Evolutionary conservation across 306 rosid genomes (phyloP).

Genomic region (Dalbergia cochinchinensis): DNA sequence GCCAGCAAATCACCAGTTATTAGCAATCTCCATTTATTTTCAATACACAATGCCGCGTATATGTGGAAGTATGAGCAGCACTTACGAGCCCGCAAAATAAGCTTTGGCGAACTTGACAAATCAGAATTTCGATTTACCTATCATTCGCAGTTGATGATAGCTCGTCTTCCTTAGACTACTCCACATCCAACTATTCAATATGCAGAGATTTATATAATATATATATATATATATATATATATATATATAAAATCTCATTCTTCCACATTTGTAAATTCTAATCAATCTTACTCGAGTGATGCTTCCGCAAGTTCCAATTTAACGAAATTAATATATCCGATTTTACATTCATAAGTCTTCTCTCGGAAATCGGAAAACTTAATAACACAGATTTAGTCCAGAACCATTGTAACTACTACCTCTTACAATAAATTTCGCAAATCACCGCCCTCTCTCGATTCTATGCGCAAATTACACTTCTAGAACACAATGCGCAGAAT

Average conservation of each 20-base stretch:
- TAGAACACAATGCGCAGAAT: slow-evolving; percentile 7
- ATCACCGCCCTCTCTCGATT: slow-evolving; percentile 20
- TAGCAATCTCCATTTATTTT: slow-evolving; percentile 9
- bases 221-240: no score
- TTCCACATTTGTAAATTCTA: not conserved
- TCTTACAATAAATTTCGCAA: not conserved
- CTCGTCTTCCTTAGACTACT: slow-evolving; percentile 18
- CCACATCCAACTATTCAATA: slow-evolving; percentile 15
- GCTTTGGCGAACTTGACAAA: not conserved
- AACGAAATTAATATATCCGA: not conserved
- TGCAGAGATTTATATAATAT: slow-evolving; percentile 19
- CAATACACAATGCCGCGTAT: not conserved
- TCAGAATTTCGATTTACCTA: not conserved
- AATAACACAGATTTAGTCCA: slow-evolving; percentile 20
- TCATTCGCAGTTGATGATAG: slow-evolving; percentile 9
- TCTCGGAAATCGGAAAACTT: no score
- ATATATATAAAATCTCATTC: not conserved
- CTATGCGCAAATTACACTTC: slow-evolving; percentile 7
- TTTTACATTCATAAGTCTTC: slow-evolving; percentile 11
- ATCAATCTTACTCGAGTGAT: not conserved
- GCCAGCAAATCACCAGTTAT: not conserved
- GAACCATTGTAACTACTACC: not conserved
- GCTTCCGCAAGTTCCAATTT: slow-evolving; percentile 1
- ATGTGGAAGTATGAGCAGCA: slow-evolving; percentile 11
- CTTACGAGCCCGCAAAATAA: not conserved